phyloP scores from a whole-genome alignment of 768 basidiomycete genomes.

The Lentinus tigrinus region DNA sequence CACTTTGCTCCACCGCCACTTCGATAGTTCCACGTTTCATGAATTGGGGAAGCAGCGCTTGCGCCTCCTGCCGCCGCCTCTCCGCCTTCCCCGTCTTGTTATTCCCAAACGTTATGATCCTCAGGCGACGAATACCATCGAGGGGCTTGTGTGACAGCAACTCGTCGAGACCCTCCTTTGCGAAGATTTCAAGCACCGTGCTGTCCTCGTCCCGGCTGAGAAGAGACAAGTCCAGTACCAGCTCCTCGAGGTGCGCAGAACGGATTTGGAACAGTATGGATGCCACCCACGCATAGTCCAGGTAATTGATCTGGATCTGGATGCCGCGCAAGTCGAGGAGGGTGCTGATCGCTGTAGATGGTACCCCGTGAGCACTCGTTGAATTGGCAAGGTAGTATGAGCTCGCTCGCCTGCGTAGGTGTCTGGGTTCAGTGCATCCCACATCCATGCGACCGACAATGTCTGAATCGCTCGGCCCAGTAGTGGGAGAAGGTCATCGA shows the following conservation, averaged over 20 bases:
- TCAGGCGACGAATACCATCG: neutral
- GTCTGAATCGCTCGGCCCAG: too few species aligned
- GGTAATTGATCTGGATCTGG: neutral
- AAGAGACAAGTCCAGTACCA: neutral
- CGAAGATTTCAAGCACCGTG: neutral
- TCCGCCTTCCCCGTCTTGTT: neutral
- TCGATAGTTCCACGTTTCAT: neutral
- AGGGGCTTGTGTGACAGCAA: neutral
- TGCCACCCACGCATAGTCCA: neutral
- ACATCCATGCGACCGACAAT: too few species aligned
- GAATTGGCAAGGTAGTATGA: too few species aligned
- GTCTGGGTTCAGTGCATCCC: too few species aligned
- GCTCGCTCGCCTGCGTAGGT: too few species aligned
- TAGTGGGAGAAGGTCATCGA: too few species aligned
- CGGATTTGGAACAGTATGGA: neutral
- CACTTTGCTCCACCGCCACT: neutral
- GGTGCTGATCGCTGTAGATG: neutral
- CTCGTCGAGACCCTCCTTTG: neutral
- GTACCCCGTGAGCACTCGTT: neutral
- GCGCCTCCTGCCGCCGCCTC: neutral
- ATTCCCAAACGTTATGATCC: neutral
- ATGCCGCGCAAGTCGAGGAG: neutral
- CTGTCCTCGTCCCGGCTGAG: neutral
- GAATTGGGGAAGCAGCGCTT: neutral
- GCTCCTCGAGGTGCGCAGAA: neutral